These are phyloP conservation scores for Exophiala alcalophila DNA, from an alignment of 2,329 filamentous ascomycete genomes.

Conservation along the genomic window DNA sequence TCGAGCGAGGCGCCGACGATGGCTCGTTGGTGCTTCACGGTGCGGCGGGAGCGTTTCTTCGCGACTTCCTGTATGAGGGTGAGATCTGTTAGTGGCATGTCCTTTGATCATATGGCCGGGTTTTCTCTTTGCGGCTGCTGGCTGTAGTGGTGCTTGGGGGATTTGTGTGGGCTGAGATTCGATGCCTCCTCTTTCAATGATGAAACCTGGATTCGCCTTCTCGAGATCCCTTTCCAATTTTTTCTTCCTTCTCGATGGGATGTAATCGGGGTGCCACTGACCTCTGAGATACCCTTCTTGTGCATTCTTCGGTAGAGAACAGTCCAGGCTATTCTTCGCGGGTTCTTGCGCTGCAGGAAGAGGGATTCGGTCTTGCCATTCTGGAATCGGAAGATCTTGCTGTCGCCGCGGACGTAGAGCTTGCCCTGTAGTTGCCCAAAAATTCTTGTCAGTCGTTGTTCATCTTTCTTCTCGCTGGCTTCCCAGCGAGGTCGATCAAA, in stretches of 20 bases:
- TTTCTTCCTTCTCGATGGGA: not conserved
- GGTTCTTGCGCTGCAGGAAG: conserved; percentile 99
- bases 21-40: conserved; percentile 97
- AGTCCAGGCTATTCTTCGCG: conserved; percentile 98
- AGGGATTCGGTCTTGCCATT: conserved; percentile 99
- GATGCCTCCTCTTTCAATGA: no score
- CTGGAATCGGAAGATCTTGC: conserved; percentile 99
- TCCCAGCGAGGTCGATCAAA: no score
- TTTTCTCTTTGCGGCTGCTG: no score
- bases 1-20: conserved; percentile 99
- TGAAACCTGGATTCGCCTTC: no score
- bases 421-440: conserved; percentile 68
- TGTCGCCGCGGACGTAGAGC: conserved; percentile 98
- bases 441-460: conserved; percentile 19
- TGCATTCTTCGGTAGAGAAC: conserved; percentile 97
- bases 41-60: conserved; percentile 98
- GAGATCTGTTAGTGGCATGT: not conserved
- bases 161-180: not conserved
- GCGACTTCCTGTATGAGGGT: conserved; percentile 76
- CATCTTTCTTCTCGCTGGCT: no score
- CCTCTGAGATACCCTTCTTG: conserved; percentile 99
- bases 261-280: conserved; percentile 52
- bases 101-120: no score
- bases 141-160: no score
- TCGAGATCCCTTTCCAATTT: not conserved